Evolutionary conservation across 352 stramenopile species (phyloP).

Genomic region (Pythium inflatum): DNA sequence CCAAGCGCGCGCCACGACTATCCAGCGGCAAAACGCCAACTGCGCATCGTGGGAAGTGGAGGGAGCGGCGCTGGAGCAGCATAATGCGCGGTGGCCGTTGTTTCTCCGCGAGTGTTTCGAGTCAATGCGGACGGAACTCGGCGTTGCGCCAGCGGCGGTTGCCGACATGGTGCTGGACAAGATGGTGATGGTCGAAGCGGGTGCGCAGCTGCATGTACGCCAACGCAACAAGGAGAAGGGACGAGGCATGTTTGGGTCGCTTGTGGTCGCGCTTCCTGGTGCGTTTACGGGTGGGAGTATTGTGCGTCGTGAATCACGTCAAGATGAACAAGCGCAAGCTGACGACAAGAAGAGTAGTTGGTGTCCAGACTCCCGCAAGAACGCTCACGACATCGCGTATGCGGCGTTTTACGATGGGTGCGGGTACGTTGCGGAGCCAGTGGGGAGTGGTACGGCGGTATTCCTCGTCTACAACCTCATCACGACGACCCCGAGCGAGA

Average conservation of each 20-base stretch:
- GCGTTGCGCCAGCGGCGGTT: background rate
- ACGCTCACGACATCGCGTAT: background rate
- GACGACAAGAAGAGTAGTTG: background rate
- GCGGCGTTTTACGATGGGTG: background rate
- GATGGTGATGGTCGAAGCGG: background rate
- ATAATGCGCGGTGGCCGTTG: background rate
- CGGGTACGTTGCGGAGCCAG: background rate
- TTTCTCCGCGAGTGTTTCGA: background rate
- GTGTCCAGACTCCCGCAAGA: background rate
- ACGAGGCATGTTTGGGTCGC: background rate
- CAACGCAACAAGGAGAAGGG: background rate
- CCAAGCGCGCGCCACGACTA: background rate
- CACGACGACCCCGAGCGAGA: background rate
- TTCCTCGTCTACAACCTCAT: background rate
- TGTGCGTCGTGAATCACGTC: no score
- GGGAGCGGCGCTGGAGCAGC: background rate
- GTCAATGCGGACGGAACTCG: background rate
- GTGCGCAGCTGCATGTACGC: background rate
- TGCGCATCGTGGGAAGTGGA: background rate
- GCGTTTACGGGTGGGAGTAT: background rate
- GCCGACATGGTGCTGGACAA: background rate
- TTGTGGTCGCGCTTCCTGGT: background rate
- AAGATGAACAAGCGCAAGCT: background rate
- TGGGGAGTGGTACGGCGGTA: background rate
- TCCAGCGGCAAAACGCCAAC: no score